These are phyloP conservation scores for Boletus albobrunnescens DNA, from an alignment of 1,284 basidiomycete species.

Conservation along the genomic window DNA sequence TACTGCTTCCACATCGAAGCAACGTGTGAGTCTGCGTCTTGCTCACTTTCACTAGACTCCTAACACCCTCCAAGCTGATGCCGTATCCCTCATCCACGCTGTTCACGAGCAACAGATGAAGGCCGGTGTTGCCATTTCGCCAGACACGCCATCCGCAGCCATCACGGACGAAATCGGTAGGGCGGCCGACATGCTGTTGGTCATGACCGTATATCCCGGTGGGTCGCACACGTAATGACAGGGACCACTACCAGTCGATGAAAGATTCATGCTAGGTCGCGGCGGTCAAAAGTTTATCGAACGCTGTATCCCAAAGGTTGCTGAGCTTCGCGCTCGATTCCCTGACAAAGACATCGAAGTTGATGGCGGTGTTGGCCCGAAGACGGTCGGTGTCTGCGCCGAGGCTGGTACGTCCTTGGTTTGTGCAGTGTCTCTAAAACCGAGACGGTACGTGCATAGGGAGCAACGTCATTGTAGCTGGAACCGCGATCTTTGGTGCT, in stretches of 20 bases:
- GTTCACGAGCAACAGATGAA: slow-evolving; percentile 82
- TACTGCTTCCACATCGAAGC: slow-evolving; percentile 99
- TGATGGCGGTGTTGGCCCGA: slow-evolving; percentile 93
- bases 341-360: slow-evolving; percentile 94
- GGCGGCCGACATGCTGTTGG: slow-evolving; percentile 88
- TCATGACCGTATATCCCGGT: slow-evolving; percentile 97
- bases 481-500: slow-evolving; percentile 91
- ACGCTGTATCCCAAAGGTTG: slow-evolving; percentile 88
- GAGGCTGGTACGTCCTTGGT: slow-evolving; percentile 66
- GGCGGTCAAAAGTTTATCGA: slow-evolving; percentile 98
- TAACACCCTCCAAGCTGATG: slow-evolving; percentile 54
- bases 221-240: slow-evolving; percentile 2
- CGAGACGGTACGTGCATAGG: slow-evolving; percentile 44
- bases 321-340: slow-evolving; percentile 89
- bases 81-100: slow-evolving; percentile 67
- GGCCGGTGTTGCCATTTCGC: slow-evolving; percentile 92
- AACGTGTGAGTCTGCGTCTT: slow-evolving; percentile 56
- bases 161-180: slow-evolving; percentile 81
- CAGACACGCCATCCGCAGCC: slow-evolving; percentile 80
- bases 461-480: slow-evolving; percentile 97
- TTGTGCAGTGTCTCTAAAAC: background rate
- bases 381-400: slow-evolving; percentile 87
- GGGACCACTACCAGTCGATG: background rate
- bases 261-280: slow-evolving; percentile 48
- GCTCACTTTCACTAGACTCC: slow-evolving; percentile 3